phyloP scores from a whole-genome alignment of 2,329 filamentous ascomycete species.

The Aspergillus nomiae region DNA sequence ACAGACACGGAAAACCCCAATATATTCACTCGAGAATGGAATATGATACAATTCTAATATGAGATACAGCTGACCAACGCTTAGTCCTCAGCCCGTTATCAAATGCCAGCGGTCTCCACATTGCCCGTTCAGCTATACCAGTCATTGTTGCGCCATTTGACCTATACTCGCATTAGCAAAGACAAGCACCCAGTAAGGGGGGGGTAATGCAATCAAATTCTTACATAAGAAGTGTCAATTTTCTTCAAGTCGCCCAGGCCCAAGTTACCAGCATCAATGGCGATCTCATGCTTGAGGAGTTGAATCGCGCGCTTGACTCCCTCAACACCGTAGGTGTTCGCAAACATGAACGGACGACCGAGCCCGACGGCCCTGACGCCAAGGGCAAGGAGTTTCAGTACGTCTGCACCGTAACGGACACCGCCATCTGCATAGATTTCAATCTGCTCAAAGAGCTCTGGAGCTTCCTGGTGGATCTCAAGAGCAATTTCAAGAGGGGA shows the following conservation, averaged over 20 bases:
- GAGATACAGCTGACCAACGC: neutral
- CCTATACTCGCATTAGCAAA: neutral
- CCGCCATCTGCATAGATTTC: slow-evolving; percentile 57
- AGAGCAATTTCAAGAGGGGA: slow-evolving; percentile 51
- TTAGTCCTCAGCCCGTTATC: neutral
- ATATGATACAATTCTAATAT: neutral
- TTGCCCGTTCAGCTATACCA: slow-evolving; percentile 6
- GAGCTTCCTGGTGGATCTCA: slow-evolving; percentile 52
- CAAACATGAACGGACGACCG: slow-evolving; percentile 35
- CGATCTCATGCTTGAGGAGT: slow-evolving; percentile 15
- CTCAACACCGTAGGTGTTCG: slow-evolving; percentile 24
- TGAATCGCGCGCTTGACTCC: slow-evolving; percentile 16
- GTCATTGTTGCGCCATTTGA: slow-evolving; percentile 12
- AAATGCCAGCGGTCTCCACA: neutral
- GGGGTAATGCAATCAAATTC: neutral
- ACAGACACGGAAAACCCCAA: too few relatives aligned
- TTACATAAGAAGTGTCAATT: slow-evolving; percentile 14
- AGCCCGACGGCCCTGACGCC: slow-evolving; percentile 56
- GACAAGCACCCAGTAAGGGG: rapidly evolving
- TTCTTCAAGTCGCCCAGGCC: slow-evolving; percentile 10
- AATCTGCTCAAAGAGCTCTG: slow-evolving; percentile 50
- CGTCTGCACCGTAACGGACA: slow-evolving; percentile 53
- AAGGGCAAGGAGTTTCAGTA: slow-evolving; percentile 55
- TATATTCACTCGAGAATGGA: too few relatives aligned
- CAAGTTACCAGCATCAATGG: slow-evolving; percentile 13